Evolutionary conservation across 306 rosid species (phyloP), one percentile per base, ranked within the genome.

Genomic region (Prunus mira): DNA sequence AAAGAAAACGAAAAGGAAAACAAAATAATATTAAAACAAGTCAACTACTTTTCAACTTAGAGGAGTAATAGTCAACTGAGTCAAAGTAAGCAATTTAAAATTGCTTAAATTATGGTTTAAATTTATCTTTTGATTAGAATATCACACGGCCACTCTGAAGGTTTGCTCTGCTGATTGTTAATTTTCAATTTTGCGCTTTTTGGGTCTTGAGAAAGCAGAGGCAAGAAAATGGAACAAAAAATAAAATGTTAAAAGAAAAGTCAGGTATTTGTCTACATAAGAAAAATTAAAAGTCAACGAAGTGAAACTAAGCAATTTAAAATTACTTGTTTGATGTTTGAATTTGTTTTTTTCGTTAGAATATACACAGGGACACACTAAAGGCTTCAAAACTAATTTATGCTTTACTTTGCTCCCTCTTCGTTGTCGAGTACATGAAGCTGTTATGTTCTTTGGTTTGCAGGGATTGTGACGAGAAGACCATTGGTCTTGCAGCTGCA

Each of bases 391-490:
- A 15, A 10, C 11, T 57, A 47, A 6, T 73, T 66, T 43, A 66
- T 55, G 25, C 1, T 70, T 62, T 64, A 49, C 18, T 14, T 52
- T 49, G 34, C 4, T 46, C 28, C 15, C 11, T 28, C 43, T 38
- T 5, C 49, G 45, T 19, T 19, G 12, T 5, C 3, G 38, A 69
- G 19, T 11, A 12, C 43, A 38, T 38, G 43, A 38, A 38, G 43
- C 43, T 38, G 43, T 9, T 52, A 12, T 22, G 45, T 58, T 84
- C 17, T 57, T 71, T 83, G 57, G 63, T 34, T 76, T 86, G 77
- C 83, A 91, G 98, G 98, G 72, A 93, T 93, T 82, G 97, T 93
- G 79, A 93, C 98, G 12, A 89, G 98, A 76, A 93, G 98, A 81
- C 98, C 97, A 27, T 82, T 93, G 83, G 97, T 93, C 70, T 82